These are phyloP conservation scores for Fusarium incarnatum DNA, from an alignment of 2,329 filamentous ascomycete species.

Conservation along the genomic window DNA sequence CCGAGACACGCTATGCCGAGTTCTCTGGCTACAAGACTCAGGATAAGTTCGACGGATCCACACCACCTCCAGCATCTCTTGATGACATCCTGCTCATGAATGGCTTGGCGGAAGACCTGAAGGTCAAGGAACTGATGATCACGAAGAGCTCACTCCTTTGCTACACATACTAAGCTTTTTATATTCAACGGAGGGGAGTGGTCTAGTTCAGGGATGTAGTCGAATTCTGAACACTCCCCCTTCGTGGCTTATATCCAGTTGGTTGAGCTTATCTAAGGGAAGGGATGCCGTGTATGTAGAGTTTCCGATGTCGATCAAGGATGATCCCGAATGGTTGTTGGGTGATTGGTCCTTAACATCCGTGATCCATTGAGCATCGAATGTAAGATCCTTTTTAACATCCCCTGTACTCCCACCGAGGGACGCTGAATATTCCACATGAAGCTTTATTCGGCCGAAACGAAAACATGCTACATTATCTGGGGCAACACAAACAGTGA, in stretches of 20 bases:
- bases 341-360: not conserved
- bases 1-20: not conserved
- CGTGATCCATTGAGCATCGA: not conserved
- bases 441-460: not conserved
- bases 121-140: not conserved
- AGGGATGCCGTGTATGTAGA: not conserved
- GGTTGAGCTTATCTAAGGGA: not conserved
- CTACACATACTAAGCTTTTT: not conserved
- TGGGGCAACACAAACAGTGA: not conserved
- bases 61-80: not conserved
- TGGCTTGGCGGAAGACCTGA: not conserved
- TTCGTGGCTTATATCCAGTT: not conserved
- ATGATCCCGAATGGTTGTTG: fast-evolving
- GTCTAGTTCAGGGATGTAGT: not conserved
- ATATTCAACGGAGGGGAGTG: no score
- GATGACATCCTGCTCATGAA: not conserved
- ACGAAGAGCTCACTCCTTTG: not conserved
- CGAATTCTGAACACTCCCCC: not conserved
- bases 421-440: not conserved
- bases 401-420: no score
- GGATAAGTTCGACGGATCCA: not conserved
- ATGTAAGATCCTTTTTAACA: not conserved
- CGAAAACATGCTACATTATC: not conserved
- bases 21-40: not conserved
- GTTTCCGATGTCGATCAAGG: not conserved